These are phyloP conservation scores for Claviceps cyperi DNA, from an alignment of 2,329 filamentous ascomycete genomes.

Conservation along the genomic window DNA sequence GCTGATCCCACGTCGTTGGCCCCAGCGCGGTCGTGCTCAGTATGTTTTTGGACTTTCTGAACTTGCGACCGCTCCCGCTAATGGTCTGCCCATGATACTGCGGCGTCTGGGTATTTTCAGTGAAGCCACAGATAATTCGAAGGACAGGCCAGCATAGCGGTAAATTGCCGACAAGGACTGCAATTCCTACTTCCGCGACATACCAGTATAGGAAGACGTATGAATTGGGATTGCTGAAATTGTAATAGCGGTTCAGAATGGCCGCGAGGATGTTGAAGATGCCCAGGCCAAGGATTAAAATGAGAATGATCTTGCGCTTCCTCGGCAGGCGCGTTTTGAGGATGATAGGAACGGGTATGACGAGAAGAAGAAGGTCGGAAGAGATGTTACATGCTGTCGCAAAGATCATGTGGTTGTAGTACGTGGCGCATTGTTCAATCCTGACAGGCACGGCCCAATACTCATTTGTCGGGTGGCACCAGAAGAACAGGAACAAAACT, in stretches of 20 bases:
- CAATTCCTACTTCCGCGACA: constrained; percentile 42
- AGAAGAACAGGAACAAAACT: constrained; percentile 35
- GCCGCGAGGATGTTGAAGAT: constrained; percentile 41
- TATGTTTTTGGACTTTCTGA: constrained; percentile 5
- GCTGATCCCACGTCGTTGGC: constrained; percentile 15
- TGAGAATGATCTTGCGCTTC: constrained; percentile 35
- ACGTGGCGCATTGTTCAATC: constrained; percentile 29
- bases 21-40: constrained; percentile 10
- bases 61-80: constrained; percentile 6
- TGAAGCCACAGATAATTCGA: constrained; percentile 23
- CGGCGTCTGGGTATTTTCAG: constrained; percentile 11
- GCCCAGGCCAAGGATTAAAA: constrained; percentile 41
- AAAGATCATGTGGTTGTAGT: constrained; percentile 32
- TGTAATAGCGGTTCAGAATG: constrained; percentile 47
- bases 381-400: constrained; percentile 32
- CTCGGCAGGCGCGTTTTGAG: constrained; percentile 23
- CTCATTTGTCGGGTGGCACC: constrained; percentile 36
- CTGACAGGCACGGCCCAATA: constrained; percentile 36
- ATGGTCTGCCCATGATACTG: constrained; percentile 11
- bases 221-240: constrained; percentile 41
- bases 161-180: constrained; percentile 45
- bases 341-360: constrained; percentile 31
- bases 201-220: constrained; percentile 46
- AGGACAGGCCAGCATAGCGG: constrained; percentile 45
- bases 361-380: constrained; percentile 28